These are phyloP conservation scores for Rhynchosporium secalis DNA, from an alignment of 2,329 filamentous ascomycete species.

Conservation along the genomic window DNA sequence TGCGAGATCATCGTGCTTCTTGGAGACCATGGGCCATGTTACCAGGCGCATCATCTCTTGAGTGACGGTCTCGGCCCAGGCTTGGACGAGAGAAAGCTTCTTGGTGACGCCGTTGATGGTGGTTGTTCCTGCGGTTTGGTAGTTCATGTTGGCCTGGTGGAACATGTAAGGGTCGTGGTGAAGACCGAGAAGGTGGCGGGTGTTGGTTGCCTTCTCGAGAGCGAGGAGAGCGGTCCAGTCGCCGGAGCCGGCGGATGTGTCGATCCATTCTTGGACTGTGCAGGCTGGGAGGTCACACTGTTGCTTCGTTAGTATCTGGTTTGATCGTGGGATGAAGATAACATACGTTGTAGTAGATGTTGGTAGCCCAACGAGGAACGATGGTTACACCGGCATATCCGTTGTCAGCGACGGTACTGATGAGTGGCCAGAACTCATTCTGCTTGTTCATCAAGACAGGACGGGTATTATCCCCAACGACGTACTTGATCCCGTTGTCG, in stretches of 20 bases:
- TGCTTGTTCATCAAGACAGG: constrained; percentile 50
- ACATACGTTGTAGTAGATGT: constrained; percentile 62
- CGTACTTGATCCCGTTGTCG: constrained; percentile 58
- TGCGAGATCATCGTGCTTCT: constrained; percentile 54
- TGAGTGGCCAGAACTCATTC: constrained; percentile 53
- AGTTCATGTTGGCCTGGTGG: constrained; percentile 62
- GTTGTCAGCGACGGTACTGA: constrained; percentile 51
- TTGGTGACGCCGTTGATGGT: constrained; percentile 34
- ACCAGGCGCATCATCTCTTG: constrained; percentile 37
- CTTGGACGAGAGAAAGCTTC: constrained; percentile 35
- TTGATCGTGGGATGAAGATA: background rate
- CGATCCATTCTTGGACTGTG: constrained; percentile 60
- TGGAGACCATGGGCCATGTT: constrained; percentile 28
- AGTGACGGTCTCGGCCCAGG: constrained; percentile 38
- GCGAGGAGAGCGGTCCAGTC: constrained; percentile 53
- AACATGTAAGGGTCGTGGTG: constrained; percentile 44
- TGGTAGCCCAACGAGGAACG: constrained; percentile 60
- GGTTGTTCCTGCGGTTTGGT: constrained; percentile 44
- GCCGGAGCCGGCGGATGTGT: constrained; percentile 56
- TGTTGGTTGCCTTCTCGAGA: constrained; percentile 53
- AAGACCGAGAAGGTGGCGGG: constrained; percentile 56
- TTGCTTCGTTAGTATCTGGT: constrained; percentile 32
- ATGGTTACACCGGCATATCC: constrained; percentile 57
- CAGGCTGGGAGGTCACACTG: constrained; percentile 57
- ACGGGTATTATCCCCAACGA: constrained; percentile 65